A percentile compares a stretch with the other conserved stretches of the same genome.
phyloP scores from a whole-genome alignment of 768 basidiomycete genomes.

The Kwoniella dendrophila region DNA sequence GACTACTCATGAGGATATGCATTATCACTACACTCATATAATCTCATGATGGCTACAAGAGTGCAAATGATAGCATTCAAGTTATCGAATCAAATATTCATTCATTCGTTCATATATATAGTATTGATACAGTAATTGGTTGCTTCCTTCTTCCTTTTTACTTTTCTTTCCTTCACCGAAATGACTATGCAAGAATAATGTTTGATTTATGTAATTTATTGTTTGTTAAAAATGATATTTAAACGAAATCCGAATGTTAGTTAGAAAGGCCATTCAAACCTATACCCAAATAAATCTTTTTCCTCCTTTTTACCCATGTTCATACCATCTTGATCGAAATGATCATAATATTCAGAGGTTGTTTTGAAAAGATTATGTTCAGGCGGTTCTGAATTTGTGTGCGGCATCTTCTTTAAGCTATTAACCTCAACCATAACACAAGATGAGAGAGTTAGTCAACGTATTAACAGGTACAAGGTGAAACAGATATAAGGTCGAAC shows the following conservation, averaged over 20 bases:
- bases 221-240: neutral
- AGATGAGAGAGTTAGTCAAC: conserved; percentile 5
- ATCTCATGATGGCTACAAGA: no score
- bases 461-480: neutral
- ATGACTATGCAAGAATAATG: neutral
- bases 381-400: conserved; percentile 27
- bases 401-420: conserved; percentile 25
- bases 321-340: conserved; percentile 22
- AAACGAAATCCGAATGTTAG: no score
- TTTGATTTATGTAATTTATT: neutral
- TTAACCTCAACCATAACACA: conserved; percentile 17
- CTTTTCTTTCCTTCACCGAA: conserved; percentile 4
- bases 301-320: conserved; percentile 8
- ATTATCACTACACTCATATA: no score
- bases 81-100: neutral
- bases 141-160: neutral
- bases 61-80: no score
- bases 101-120: conserved; percentile 18
- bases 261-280: conserved; percentile 33
- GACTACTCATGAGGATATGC: no score
- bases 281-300: conserved; percentile 24
- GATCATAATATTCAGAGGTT: conserved; percentile 8
- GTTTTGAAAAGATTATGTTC: neutral
- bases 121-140: conserved; percentile 6
- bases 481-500: neutral